Conservation (phyloP, 1,139 yeast species). For the Diutina ranongensis region DNA sequence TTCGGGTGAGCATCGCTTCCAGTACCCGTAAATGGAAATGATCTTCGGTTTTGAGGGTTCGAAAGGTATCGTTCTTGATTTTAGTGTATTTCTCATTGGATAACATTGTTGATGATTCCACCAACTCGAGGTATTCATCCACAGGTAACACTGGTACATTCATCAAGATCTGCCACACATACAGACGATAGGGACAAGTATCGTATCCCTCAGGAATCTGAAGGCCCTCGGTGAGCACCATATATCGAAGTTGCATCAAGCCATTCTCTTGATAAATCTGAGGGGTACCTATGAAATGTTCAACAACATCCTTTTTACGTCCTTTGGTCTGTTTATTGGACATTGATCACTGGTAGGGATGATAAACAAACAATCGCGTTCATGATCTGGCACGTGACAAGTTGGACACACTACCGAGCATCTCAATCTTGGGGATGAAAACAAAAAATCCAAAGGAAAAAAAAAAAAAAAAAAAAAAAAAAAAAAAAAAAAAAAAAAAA, state of each 20-base stretch:
- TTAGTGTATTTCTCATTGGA: constrained; percentile 42
- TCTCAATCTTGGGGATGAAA: too few relatives aligned
- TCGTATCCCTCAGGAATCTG: constrained; percentile 36
- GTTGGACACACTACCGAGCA: too few relatives aligned
- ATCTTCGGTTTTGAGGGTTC: constrained; percentile 72
- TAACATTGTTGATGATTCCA: constrained; percentile 37
- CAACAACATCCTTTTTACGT: constrained; percentile 44
- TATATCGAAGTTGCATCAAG: constrained; percentile 69
- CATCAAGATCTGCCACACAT: constrained; percentile 74
- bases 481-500: too few relatives aligned
- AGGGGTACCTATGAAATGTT: constrained; percentile 47
- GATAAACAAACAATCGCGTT: neutral
- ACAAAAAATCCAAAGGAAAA: too few relatives aligned
- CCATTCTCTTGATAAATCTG: constrained; percentile 59
- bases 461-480: too few relatives aligned
- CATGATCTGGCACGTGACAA: neutral
- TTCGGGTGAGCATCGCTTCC: constrained; percentile 56
- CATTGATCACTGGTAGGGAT: neutral
- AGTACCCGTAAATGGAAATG: constrained; percentile 54
- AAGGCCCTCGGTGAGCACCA: constrained; percentile 72
- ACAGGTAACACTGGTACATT: constrained; percentile 51
- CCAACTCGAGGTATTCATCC: constrained; percentile 40
- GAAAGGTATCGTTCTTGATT: constrained; percentile 76
- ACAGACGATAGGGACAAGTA: constrained; percentile 56
- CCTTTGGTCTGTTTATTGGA: neutral